Evolutionary conservation across 192 early-diverging fungal genomes (phyloP).

Genomic region (Coemansia sp.): DNA sequence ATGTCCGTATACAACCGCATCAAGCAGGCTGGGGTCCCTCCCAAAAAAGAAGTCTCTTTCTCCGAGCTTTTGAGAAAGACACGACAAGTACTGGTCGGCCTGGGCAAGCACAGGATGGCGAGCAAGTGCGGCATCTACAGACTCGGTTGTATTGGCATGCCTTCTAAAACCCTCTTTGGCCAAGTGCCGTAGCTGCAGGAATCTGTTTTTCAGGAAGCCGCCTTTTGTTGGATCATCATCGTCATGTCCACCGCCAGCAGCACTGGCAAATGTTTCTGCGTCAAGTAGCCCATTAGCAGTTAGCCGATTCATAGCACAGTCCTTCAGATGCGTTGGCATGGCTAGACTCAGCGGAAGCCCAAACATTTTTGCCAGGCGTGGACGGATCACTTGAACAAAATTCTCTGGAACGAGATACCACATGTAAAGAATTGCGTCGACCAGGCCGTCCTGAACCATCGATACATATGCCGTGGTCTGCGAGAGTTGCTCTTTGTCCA

Average conservation of each 20-base stretch:
- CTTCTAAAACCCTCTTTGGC: constrained; percentile 51
- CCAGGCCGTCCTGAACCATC: constrained; percentile 76
- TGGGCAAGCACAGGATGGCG: constrained; percentile 65
- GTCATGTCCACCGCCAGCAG: neutral
- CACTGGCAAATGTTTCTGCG: neutral
- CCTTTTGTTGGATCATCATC: neutral
- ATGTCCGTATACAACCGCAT: constrained; percentile 81
- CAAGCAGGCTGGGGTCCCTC: constrained; percentile 70
- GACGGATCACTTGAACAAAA: constrained; percentile 71
- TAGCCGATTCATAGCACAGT: constrained; percentile 68
- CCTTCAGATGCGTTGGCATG: constrained; percentile 72
- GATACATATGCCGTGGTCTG: constrained; percentile 57
- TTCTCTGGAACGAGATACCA: constrained; percentile 85
- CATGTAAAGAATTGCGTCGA: constrained; percentile 77
- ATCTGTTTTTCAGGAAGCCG: constrained; percentile 13
- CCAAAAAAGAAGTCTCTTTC: constrained; percentile 83
- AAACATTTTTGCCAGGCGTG: constrained; percentile 69
- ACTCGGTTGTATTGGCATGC: constrained; percentile 33
- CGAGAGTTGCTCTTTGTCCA: constrained; percentile 38
- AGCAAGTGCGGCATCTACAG: constrained; percentile 15
- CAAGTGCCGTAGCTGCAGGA: neutral
- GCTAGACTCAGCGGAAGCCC: constrained; percentile 68
- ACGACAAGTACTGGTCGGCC: constrained; percentile 65
- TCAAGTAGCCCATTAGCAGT: constrained; percentile 27
- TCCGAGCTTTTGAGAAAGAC: constrained; percentile 71